Evolutionary conservation across 1,284 basidiomycete genomes (phyloP), one percentile per base, ranked within the genome.

Genomic region (Takashimella tepidaria): DNA sequence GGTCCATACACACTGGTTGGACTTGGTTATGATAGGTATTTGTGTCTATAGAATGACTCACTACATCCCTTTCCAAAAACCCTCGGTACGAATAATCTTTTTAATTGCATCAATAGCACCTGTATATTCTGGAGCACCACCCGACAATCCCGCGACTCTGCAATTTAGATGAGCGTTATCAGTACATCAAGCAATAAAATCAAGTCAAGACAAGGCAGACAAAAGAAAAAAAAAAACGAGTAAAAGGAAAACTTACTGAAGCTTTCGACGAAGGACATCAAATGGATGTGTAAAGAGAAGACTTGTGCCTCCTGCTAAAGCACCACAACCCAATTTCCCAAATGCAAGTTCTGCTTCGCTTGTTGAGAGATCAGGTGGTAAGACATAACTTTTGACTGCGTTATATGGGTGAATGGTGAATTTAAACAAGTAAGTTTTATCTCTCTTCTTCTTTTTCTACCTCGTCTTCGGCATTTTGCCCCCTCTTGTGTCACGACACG

Each of bases 251-350:
- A 53, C 23, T 53, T 95, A 89, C 73, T 98, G 95, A 87, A 98
- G 92, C 77, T 96, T 92, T 48, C 95, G 80, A 42, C 95, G 81
- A 50, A 98, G 76, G 1, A 98, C 91, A 72, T 98, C 95, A 66
- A 97, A 88, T 0, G 95, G 95, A 70, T 96, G 97, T 5, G 95
- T 98, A 64, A 97, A 76, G 31, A 92, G 91, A 73, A 98, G 90
- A 25, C 89, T 91, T 63, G 96, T 87, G 20, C 85, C 75, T 2
- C 81, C 81, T 0, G 80, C 79, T 4, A 79, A 55, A 0, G 77
- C 80, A 11, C 80, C 80, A 53, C 79, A 80, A 0, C 58, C 60
- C n/a, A 82, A 70, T 62, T 70, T 74, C 22, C 67, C 65, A 2
- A 55, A 37, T 8, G 66, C 66, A n/a, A 69, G 59, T 31, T 69